These are phyloP conservation scores for Oryza glaberrima DNA, from an alignment of 176 grass and related monocot species.

Conservation along the genomic window DNA sequence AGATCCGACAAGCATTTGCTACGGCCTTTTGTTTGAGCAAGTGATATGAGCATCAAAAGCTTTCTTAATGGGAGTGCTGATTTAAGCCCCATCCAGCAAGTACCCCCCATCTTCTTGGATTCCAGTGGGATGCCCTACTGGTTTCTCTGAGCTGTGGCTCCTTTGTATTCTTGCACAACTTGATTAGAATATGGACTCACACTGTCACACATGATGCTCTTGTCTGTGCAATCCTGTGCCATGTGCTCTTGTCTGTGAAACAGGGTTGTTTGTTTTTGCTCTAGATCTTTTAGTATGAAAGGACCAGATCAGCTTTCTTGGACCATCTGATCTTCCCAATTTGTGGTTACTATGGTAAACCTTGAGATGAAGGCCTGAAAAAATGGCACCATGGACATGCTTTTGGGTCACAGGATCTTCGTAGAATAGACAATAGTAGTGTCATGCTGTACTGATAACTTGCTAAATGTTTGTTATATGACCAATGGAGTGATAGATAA, in stretches of 20 bases:
- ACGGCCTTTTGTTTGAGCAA: too few relatives aligned
- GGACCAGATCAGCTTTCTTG: slow-evolving; percentile 21
- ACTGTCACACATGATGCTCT: background rate
- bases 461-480: slow-evolving; percentile 27
- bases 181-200: slow-evolving; percentile 43
- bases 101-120: slow-evolving; percentile 26
- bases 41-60: background rate
- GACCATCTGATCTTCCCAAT: slow-evolving; percentile 8
- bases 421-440: slow-evolving; percentile 27
- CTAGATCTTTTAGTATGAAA: slow-evolving; percentile 27
- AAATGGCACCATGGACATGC: slow-evolving; percentile 29
- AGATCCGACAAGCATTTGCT: background rate
- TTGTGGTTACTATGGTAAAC: slow-evolving; percentile 23
- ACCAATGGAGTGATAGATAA: slow-evolving; percentile 3
- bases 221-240: background rate
- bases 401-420: slow-evolving; percentile 25
- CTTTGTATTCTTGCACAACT: slow-evolving; percentile 44
- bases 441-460: background rate
- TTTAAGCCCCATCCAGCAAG: slow-evolving; percentile 18
- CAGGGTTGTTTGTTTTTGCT: slow-evolving; percentile 11
- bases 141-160: slow-evolving; percentile 44
- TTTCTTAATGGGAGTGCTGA: slow-evolving; percentile 9
- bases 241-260: slow-evolving; percentile 60
- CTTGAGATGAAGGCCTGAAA: slow-evolving; percentile 1
- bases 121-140: slow-evolving; percentile 43